These are phyloP conservation scores for Eryngium alpinum DNA, from an alignment of 140 eudicot genomes.

Conservation along the genomic window DNA sequence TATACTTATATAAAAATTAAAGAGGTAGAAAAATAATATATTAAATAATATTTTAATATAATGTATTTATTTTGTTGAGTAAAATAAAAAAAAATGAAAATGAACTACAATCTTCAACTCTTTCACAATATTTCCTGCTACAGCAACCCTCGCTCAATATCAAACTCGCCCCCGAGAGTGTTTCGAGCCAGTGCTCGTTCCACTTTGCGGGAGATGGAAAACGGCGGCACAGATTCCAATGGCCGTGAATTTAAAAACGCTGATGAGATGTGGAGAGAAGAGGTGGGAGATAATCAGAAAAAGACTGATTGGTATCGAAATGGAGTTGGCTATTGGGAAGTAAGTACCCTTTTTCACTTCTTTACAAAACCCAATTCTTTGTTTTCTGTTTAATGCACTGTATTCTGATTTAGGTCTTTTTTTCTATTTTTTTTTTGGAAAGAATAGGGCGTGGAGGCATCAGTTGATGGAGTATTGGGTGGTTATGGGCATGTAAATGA, in stretches of 20 bases:
- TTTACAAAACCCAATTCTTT: constrained; percentile 11
- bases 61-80: too few relatives aligned
- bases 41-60: too few relatives aligned
- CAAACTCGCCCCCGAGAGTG: too few relatives aligned
- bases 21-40: too few relatives aligned
- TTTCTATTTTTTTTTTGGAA: constrained; percentile 11
- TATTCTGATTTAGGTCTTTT: too few relatives aligned
- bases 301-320: constrained; percentile 62
- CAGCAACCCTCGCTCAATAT: background rate
- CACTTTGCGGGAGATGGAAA: constrained; percentile 36
- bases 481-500: constrained; percentile 86
- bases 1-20: too few relatives aligned
- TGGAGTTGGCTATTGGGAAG: constrained; percentile 90
- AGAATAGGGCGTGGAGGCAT: constrained; percentile 82
- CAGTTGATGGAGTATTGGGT: constrained; percentile 85
- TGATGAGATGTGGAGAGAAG: constrained; percentile 94
- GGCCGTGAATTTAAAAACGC: constrained; percentile 81
- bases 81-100: too few relatives aligned
- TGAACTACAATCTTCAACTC: too few relatives aligned
- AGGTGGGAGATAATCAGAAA: constrained; percentile 66
- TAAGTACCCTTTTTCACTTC: constrained; percentile 22
- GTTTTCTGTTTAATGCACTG: background rate
- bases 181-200: background rate
- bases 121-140: background rate
- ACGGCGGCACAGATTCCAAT: constrained; percentile 54